A percentile compares a stretch with the other conserved stretches of the same genome.
Conservation (phyloP, 106 monocot genomes). For the Dendrobium catenatum region DNA sequence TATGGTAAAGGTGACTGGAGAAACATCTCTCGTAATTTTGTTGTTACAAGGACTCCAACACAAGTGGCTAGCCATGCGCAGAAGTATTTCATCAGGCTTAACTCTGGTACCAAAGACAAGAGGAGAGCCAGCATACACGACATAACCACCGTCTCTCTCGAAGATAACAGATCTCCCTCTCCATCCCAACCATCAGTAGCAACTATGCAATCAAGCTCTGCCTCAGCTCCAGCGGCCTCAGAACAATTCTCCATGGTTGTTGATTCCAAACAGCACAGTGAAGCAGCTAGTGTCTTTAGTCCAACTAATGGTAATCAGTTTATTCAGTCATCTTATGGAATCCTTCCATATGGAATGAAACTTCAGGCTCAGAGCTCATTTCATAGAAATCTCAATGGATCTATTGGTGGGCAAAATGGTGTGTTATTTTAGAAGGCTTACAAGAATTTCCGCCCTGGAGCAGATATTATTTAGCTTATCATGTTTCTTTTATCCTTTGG, state of each 20-base stretch:
- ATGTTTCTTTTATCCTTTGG: too few relatives aligned
- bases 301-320: slow-evolving; percentile 16
- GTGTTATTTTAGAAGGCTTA: not conserved
- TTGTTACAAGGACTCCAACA: slow-evolving; percentile 60
- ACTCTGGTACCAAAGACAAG: slow-evolving; percentile 81
- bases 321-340: slow-evolving; percentile 20
- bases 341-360: slow-evolving; percentile 26
- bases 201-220: slow-evolving; percentile 16
- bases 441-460: not conserved
- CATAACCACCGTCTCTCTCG: slow-evolving; percentile 59
- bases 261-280: slow-evolving; percentile 26
- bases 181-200: slow-evolving; percentile 31
- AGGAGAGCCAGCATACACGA: slow-evolving; percentile 94
- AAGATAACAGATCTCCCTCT: slow-evolving; percentile 27
- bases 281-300: slow-evolving; percentile 16
- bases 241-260: slow-evolving; percentile 21
- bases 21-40: slow-evolving; percentile 75
- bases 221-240: slow-evolving; percentile 7
- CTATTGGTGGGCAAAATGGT: slow-evolving; percentile 13
- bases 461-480: not conserved
- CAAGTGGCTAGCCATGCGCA: slow-evolving; percentile 91
- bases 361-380: slow-evolving; percentile 20
- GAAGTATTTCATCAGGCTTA: slow-evolving; percentile 84
- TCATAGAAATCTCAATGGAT: slow-evolving; percentile 8
- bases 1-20: slow-evolving; percentile 95